Base-by-base conservation (phyloP, 176 grass and related monocot genomes). In the Urochloa ruziziensis region DNA sequence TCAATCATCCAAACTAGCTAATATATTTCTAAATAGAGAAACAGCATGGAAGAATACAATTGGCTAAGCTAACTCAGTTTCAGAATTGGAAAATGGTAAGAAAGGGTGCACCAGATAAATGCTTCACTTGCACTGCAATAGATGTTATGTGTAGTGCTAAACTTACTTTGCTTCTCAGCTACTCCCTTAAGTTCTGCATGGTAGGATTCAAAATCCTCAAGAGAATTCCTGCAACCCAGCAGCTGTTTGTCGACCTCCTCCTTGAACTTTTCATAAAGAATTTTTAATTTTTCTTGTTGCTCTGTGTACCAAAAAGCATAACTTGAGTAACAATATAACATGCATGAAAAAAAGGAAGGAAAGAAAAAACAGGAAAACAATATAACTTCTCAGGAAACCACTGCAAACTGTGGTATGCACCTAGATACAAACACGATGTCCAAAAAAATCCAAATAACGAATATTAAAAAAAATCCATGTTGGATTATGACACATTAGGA, bases 161-260 rank as follows among this genome's bases (percentile, higher is more conserved):
- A 90, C 90, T 87, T 92, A 94, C 95, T 94, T 86, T 93, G 95
- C 76, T 89, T 87, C 37, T 94, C 95, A 80, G 86, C 82, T 51
- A 63, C 80, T 87, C 76, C 91, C 83, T 96, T 90, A 62, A 98
- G 89, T 83, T 98, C 96, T 82, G 82, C 32, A 29, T 95, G 93
- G 27, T 91, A 88, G 46, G 87, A 86, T 84, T 94, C 93, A 74
- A 93, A 85, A 79, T 96, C 80, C 75, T 90, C 36, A 23, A 98
- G 77, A 70, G 91, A 91, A 46, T 37, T 90, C 80, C n/a, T 90
- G 80, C 93, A 98, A 62, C 70, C 80, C 46, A 89, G 59, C 46
- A 98, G 80, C 60, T 94, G 93, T 49, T 94, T 88, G 77, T 87
- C 86, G 28, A 96, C 83, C 76, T 95, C 93, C 80, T 95, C 89